These are phyloP conservation scores for Hyaloscypha variabilis DNA, from an alignment of 495 filamentous ascomycete genomes.

Conservation along the genomic window DNA sequence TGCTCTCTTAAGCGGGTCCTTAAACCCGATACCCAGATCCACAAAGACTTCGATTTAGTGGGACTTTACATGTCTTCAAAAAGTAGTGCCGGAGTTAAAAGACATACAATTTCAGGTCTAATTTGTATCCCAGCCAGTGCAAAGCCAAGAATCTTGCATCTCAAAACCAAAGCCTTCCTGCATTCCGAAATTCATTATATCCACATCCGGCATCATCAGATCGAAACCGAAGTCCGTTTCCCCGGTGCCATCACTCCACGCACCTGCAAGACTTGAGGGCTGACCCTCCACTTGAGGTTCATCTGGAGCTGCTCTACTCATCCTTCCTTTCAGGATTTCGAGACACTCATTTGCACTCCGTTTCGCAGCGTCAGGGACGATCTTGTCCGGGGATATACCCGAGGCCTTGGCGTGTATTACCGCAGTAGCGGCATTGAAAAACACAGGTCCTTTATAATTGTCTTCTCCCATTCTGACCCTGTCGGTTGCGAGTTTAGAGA, in stretches of 20 bases:
- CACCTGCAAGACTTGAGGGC: background rate
- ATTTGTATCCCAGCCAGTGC: background rate
- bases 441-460: slow-evolving; percentile 31
- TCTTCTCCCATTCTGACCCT: slow-evolving; percentile 27
- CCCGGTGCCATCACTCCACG: background rate
- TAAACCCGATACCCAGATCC: too few relatives aligned
- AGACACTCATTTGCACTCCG: slow-evolving; percentile 29
- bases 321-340: slow-evolving; percentile 14
- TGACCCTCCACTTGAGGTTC: background rate
- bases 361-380: slow-evolving; percentile 31
- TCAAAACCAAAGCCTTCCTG: background rate
- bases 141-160: background rate
- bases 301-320: slow-evolving; percentile 2
- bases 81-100: background rate
- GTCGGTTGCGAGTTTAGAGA: slow-evolving; percentile 34
- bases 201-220: slow-evolving; percentile 23
- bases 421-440: slow-evolving; percentile 32
- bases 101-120: background rate
- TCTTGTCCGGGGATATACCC: slow-evolving; percentile 32
- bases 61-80: background rate
- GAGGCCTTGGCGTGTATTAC: slow-evolving; percentile 37
- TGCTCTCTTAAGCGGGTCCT: too few relatives aligned
- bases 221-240: slow-evolving; percentile 14
- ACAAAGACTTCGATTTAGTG: too few relatives aligned
- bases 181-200: background rate